Base-by-base conservation (phyloP, 2,329 filamentous ascomycete genomes). In the Rosellinia necatrix region DNA sequence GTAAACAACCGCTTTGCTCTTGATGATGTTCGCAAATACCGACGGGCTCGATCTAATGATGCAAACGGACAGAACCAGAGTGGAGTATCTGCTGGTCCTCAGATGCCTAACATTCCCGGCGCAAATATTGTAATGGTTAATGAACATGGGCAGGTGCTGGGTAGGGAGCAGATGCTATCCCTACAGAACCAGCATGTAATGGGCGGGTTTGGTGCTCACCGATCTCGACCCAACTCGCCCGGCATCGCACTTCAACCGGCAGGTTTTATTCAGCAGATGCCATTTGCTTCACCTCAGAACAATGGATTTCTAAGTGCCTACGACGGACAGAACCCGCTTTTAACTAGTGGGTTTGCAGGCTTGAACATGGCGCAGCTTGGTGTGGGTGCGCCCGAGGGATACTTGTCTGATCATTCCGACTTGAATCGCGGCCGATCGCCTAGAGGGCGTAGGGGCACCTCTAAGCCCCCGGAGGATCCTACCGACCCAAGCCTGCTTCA, bases 1-100 rank as follows among this genome's bases (percentile, higher is more conserved):
- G 94, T 99, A 46, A 99, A 97, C 78, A 99, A 97, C 74, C 90
- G 94, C 37, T 96, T 99, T 68, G 92, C 94, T 49, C 81, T 99
- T 56, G 94, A 99, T 68, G 94, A 99, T 72, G 93, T 96, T 60
- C 91, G 92, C 69, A 97, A 97, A 76, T 97, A 94, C 75, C 91
- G 94, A 62, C 90, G 93, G 58, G 86, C 92, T 63, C 86, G 92
- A 58, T 97, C 94, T 44, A 92, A 92, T 66, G 93, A 97, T 68
- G 89, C 88, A 21, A 82, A 88, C 35, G 83, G 82, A 68, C 65
- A 77, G 66, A 77, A 75, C 40, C 87, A 88, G 67, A 78, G 76
- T 56, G 82, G 86, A 21, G 73, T 92, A 59, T 88, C 89, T 30
- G 86, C 88, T 38, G 86, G 87, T 48, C 75, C 87, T 53, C 83